Evolutionary conservation across 176 grass and related monocot genomes (phyloP).

Genomic region (Carex kokanica): DNA sequence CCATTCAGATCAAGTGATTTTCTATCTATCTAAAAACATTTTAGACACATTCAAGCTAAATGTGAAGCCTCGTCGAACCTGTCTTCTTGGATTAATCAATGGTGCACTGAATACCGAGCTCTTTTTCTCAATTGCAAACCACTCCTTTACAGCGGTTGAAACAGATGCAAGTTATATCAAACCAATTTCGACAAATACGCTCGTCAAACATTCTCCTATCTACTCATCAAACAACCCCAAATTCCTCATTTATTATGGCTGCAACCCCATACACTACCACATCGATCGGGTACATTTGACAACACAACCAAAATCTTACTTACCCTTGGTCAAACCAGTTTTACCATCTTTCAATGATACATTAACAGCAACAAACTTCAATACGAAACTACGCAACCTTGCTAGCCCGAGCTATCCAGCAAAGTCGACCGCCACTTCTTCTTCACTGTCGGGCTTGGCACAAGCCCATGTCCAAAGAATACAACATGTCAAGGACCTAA

Average conservation of each 20-base stretch:
- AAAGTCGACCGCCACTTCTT: slow-evolving; percentile 46
- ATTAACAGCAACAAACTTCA: slow-evolving; percentile 32
- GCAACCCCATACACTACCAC: slow-evolving; percentile 54
- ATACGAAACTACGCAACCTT: slow-evolving; percentile 45
- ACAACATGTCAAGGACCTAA: slow-evolving; percentile 70
- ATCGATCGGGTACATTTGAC: slow-evolving; percentile 53
- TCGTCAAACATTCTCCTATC: slow-evolving; percentile 69
- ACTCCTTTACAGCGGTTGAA: slow-evolving; percentile 67
- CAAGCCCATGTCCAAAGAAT: slow-evolving; percentile 55
- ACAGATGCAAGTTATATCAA: slow-evolving; percentile 71
- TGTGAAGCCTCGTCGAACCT: slow-evolving; percentile 52
- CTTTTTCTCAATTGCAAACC: slow-evolving; percentile 84
- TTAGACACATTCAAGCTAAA: slow-evolving; percentile 67
- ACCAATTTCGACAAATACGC: slow-evolving; percentile 35
- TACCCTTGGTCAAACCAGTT: slow-evolving; percentile 9
- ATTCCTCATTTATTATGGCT: slow-evolving; percentile 50
- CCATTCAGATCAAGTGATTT: no score
- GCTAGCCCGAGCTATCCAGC: slow-evolving; percentile 35
- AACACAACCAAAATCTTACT: slow-evolving; percentile 46
- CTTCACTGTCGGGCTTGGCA: slow-evolving; percentile 67
- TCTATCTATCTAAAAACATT: no score
- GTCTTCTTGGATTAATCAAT: slow-evolving; percentile 77
- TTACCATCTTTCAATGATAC: slow-evolving; percentile 67
- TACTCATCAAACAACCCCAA: not conserved
- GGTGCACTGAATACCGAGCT: slow-evolving; percentile 81